Evolutionary conservation across 2,329 filamentous ascomycete species (phyloP).

Genomic region (Trichophyton benhamiae): DNA sequence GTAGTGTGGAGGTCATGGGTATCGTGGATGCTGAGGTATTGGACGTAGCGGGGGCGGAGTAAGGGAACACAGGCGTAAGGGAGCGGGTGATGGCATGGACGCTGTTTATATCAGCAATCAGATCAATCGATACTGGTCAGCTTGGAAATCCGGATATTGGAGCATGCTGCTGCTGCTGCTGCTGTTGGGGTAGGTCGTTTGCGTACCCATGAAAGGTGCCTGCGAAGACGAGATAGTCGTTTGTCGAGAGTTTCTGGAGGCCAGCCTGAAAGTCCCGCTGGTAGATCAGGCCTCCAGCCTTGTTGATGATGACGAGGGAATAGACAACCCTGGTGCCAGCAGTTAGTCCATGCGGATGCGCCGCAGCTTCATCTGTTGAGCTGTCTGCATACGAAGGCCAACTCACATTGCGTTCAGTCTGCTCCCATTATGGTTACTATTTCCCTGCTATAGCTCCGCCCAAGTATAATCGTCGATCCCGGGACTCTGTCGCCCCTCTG

Average conservation of each 20-base stretch:
- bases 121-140: neutral
- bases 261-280: slow-evolving; percentile 84
- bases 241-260: slow-evolving; percentile 78
- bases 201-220: slow-evolving; percentile 88
- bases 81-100: slow-evolving; percentile 54
- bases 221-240: slow-evolving; percentile 92
- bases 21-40: slow-evolving; percentile 17
- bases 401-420: slow-evolving; percentile 2
- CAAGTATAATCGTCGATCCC: neutral
- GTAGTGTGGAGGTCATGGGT: slow-evolving; percentile 21
- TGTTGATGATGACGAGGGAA: slow-evolving; percentile 94
- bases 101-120: slow-evolving; percentile 22
- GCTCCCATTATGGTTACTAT: slow-evolving; percentile 1
- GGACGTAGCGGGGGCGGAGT: slow-evolving; percentile 24
- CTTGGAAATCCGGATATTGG: neutral
- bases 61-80: slow-evolving; percentile 32
- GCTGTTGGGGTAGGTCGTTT: neutral
- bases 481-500: neutral
- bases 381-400: neutral
- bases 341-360: neutral
- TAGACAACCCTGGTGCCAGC: slow-evolving; percentile 64
- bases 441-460: neutral
- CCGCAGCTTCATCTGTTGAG: neutral
- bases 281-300: slow-evolving; percentile 91
- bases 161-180: neutral